These are phyloP conservation scores for Claviceps spartinae DNA, from an alignment of 2,329 filamentous ascomycete genomes.

Conservation along the genomic window DNA sequence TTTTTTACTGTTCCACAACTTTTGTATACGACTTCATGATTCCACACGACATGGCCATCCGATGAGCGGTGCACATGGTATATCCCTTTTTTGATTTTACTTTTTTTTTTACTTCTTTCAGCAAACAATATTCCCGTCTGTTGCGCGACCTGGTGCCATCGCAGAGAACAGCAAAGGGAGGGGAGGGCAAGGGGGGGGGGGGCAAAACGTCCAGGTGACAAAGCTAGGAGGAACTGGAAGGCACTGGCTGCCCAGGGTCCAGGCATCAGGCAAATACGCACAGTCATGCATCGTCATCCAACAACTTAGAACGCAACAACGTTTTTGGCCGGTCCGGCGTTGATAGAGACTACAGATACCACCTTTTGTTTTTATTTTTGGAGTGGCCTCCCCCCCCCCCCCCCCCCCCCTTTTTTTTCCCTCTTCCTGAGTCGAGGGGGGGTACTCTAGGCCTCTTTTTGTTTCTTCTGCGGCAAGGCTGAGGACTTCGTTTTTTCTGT, in stretches of 20 bases:
- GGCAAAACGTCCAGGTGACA: no score
- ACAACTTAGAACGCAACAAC: conserved; percentile 7
- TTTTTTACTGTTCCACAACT: neutral
- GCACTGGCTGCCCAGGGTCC: neutral
- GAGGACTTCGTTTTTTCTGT: neutral
- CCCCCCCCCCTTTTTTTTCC: neutral
- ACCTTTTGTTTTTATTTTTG: conserved; percentile 1
- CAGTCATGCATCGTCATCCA: conserved; percentile 3
- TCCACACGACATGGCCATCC: conserved; percentile 4
- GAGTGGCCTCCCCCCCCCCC: neutral
- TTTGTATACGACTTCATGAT: conserved; percentile 6
- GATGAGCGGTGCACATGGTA: conserved; percentile 1
- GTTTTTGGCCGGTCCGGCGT: conserved; percentile 13
- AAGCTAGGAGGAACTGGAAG: neutral
- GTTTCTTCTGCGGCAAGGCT: neutral
- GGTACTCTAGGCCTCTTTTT: neutral
- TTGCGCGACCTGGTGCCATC: neutral
- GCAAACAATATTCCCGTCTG: neutral
- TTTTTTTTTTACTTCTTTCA: neutral
- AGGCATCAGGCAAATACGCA: neutral
- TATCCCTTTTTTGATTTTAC: neutral
- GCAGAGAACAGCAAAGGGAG: neutral
- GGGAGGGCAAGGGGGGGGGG: neutral
- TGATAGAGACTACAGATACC: conserved; percentile 10
- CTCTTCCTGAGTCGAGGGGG: no score